These are phyloP conservation scores for Notholithocarpus densiflorus DNA, from an alignment of 306 rosid genomes.

Conservation along the genomic window DNA sequence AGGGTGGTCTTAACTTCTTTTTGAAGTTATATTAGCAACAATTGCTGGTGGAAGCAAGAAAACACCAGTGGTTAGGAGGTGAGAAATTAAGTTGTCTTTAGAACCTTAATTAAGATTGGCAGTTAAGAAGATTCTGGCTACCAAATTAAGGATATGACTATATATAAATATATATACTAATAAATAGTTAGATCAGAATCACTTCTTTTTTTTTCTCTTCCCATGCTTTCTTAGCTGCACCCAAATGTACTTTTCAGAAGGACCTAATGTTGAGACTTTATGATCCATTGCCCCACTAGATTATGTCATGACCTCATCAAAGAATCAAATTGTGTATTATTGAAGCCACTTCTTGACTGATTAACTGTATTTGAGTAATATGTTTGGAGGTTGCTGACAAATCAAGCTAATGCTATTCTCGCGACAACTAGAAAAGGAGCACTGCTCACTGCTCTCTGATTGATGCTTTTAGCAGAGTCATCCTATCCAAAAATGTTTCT, in stretches of 20 bases:
- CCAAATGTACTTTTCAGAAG: constrained; percentile 44
- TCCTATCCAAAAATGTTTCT: constrained; percentile 27
- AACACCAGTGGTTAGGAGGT: constrained; percentile 26
- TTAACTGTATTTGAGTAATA: constrained; percentile 44
- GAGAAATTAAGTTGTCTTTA: background rate
- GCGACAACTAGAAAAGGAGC: constrained; percentile 39
- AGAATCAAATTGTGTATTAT: constrained; percentile 46
- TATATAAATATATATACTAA: background rate
- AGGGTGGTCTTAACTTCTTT: constrained; percentile 24
- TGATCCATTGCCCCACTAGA: constrained; percentile 47
- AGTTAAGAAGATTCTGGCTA: constrained; percentile 19
- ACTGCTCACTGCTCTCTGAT: constrained; percentile 35
- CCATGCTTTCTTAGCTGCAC: constrained; percentile 38
- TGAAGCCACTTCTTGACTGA: constrained; percentile 19
- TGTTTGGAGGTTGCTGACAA: constrained; percentile 48
- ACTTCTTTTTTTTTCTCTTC: constrained; percentile 10
- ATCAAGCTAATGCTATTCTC: constrained; percentile 42
- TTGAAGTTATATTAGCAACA: constrained; percentile 33
- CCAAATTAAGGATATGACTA: constrained; percentile 18
- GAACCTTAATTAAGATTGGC: constrained; percentile 3
- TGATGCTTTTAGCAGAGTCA: constrained; percentile 37
- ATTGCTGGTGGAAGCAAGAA: constrained; percentile 16
- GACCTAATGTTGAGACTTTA: constrained; percentile 25
- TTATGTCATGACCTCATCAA: constrained; percentile 37
- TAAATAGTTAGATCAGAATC: constrained; percentile 24